Base-by-base conservation (phyloP, 305 asterid genomes). In the Ajuga reptans region DNA sequence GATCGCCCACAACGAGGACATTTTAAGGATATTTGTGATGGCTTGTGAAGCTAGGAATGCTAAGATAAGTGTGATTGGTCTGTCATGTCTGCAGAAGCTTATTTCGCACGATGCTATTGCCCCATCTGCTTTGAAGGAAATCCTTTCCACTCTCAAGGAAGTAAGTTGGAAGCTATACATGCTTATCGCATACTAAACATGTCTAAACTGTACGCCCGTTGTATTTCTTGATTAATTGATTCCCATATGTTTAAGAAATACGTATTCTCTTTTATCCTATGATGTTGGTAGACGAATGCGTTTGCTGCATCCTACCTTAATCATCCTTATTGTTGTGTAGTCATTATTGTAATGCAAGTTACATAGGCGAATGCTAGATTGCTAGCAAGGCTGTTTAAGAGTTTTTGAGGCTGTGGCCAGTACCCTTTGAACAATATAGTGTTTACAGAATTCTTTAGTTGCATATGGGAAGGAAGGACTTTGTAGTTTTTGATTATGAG, bases 71-170 rank as follows among this genome's bases (percentile, higher is more conserved):
- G 96, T 86, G 68, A 84, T 93, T 74, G 99, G 97, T 29, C 76
- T 93, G 39, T 84, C 99, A 17, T 89, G 97, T 69, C 85, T 93
- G 80, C 99, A 93, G 63, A 90, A 93, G 85, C 92, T 93, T 67
- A 86, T 93, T 68, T 86, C 97, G 21, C 97, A 90, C 17, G 97
- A 89, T 63, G 99, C 97, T 21, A 90, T 93, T 57, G 88, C 96
- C 41, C 95, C 96, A 36, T 86, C 90, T 11, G 94, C 96, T 69
- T 79, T 93, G 72, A 86, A 83, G 72, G 91, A 87, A 72, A 93
- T 93, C 43, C 92, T 90, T 17, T 72, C 79, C 64, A 89, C 96
- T 34, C 91, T 90, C 61, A 93, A 90, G 84, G 95, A 89, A 71
- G 99, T 93, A 87, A 92, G 96, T 61, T 24, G 37, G 64, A 42